These are phyloP conservation scores for Hypsizygus marmoreus DNA, from an alignment of 768 basidiomycete genomes.

Conservation along the genomic window DNA sequence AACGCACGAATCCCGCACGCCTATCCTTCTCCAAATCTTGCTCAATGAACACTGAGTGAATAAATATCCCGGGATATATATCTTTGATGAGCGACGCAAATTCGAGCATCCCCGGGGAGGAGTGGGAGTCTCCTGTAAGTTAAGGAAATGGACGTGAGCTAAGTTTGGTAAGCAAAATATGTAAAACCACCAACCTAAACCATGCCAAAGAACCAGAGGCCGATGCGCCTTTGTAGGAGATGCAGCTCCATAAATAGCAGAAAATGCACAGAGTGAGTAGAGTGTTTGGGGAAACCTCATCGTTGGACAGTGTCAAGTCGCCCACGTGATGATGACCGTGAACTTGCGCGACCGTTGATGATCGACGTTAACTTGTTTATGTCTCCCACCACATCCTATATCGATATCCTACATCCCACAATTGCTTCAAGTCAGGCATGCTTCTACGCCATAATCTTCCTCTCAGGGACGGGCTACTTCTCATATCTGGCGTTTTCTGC, in stretches of 20 bases:
- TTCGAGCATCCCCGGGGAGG: conserved; percentile 71
- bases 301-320: too few relatives aligned
- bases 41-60: conserved; percentile 73
- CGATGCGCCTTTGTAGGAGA: conserved; percentile 25
- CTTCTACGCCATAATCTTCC: conserved; percentile 45
- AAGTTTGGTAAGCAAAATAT: neutral
- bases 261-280: neutral
- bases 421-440: too few relatives aligned
- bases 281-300: conserved; percentile 8
- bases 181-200: conserved; percentile 45
- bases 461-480: conserved; percentile 58
- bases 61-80: conserved; percentile 73
- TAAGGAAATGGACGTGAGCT: too few relatives aligned
- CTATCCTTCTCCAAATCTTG: conserved; percentile 62
- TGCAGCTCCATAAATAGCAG: neutral
- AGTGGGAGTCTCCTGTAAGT: conserved; percentile 67
- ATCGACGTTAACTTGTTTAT: too few relatives aligned
- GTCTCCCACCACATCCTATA: too few relatives aligned
- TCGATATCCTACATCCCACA: too few relatives aligned
- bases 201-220: conserved; percentile 79
- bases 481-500: conserved; percentile 55
- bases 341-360: too few relatives aligned
- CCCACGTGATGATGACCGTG: too few relatives aligned
- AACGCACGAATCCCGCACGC: conserved; percentile 71
- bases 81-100: conserved; percentile 60